These are phyloP conservation scores for Sporothrix sp. DNA, from an alignment of 2,329 filamentous ascomycete species.

Conservation along the genomic window DNA sequence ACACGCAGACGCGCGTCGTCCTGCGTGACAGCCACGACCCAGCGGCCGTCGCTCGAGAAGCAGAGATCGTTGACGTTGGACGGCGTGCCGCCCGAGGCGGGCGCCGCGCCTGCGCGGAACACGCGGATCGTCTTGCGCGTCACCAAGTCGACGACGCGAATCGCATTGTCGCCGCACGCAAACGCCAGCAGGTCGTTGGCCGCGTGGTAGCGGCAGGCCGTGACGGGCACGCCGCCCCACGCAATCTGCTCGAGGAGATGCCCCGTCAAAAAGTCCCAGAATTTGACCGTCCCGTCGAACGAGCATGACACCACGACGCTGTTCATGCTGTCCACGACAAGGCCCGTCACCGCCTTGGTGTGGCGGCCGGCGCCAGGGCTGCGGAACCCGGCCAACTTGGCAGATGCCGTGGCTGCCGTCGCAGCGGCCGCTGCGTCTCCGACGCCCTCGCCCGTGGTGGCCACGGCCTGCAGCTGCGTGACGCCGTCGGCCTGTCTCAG, in stretches of 20 bases:
- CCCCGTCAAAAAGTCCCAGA: slow-evolving; percentile 91
- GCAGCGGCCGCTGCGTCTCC: slow-evolving; percentile 3
- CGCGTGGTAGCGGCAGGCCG: slow-evolving; percentile 68
- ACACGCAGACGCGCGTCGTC: slow-evolving; percentile 73
- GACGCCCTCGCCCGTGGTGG: slow-evolving; percentile 20
- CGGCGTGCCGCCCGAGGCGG: background rate
- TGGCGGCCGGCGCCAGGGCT: slow-evolving; percentile 59
- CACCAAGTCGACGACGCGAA: slow-evolving; percentile 81
- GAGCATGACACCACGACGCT: slow-evolving; percentile 77
- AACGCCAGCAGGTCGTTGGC: slow-evolving; percentile 79
- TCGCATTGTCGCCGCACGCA: slow-evolving; percentile 77
- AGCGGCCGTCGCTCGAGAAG: slow-evolving; percentile 88
- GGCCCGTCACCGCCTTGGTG: slow-evolving; percentile 69
- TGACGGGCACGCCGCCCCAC: slow-evolving; percentile 57
- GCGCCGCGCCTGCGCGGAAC: slow-evolving; percentile 64
- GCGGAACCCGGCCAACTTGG: slow-evolving; percentile 3
- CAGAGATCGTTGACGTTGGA: slow-evolving; percentile 63
- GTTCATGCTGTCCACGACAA: slow-evolving; percentile 85
- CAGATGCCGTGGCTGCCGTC: no score
- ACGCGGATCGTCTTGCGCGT: slow-evolving; percentile 88
- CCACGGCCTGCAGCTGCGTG: slow-evolving; percentile 41
- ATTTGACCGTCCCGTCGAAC: slow-evolving; percentile 87
- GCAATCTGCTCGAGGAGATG: slow-evolving; percentile 70
- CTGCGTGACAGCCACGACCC: slow-evolving; percentile 81
- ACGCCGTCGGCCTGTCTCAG: slow-evolving; percentile 47